Percentiles rank a stretch among this genome's conserved stretches.
phyloP scores from a whole-genome alignment of 768 basidiomycete genomes.

The Amanita phalloides region DNA sequence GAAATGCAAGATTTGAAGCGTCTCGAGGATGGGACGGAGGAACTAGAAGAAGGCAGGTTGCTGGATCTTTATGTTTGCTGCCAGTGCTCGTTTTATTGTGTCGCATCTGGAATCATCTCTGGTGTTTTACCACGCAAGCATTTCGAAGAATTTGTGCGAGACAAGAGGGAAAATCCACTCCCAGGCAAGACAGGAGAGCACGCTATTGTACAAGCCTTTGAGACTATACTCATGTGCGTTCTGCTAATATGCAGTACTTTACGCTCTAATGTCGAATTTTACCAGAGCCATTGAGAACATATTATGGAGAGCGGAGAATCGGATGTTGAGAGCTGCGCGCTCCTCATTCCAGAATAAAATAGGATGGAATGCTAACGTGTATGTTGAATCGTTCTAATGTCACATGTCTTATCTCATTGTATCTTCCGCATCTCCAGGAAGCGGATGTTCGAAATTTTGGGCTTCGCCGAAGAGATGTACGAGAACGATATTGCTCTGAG shows the following conservation, averaged over 20 bases:
- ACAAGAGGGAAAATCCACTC: conserved; percentile 49
- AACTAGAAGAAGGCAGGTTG: conserved; percentile 36
- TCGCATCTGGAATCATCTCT: conserved; percentile 60
- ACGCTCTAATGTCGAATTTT: not conserved
- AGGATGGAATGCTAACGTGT: conserved; percentile 57
- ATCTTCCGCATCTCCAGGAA: conserved; percentile 19
- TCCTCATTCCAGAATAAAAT: conserved; percentile 49
- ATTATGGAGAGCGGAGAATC: conserved; percentile 60
- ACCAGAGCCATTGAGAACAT: conserved; percentile 65
- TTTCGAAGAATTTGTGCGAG: conserved; percentile 52
- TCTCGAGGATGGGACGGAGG: conserved; percentile 29
- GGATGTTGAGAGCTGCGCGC: conserved; percentile 43
- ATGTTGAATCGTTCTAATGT: conserved; percentile 14
- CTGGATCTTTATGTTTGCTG: conserved; percentile 80
- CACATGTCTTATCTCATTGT: not conserved
- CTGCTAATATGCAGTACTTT: not conserved
- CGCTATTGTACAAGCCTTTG: conserved; percentile 45
- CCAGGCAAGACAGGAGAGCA: conserved; percentile 43
- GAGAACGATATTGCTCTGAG: conserved; percentile 35
- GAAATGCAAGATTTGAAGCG: conserved; percentile 2
- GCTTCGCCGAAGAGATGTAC: conserved; percentile 26
- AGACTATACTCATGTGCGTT: conserved; percentile 60
- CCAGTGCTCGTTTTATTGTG: conserved; percentile 68
- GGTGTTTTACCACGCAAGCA: conserved; percentile 58
- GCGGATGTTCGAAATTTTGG: conserved; percentile 32